phyloP scores from a whole-genome alignment of 495 filamentous ascomycete species.

The Daldinia bambusicola region DNA sequence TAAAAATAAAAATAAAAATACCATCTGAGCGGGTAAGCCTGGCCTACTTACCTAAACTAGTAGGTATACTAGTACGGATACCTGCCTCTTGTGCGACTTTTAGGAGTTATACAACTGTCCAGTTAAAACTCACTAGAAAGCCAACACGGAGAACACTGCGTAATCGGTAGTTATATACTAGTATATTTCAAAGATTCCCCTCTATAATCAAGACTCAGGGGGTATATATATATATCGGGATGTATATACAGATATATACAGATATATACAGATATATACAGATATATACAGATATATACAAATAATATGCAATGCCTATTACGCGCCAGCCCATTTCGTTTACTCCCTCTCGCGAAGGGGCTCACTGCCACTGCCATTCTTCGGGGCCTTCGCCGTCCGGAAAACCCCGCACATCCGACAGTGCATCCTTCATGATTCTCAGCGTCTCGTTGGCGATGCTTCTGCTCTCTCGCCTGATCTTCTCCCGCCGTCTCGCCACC shows the following conservation, averaged over 20 bases:
- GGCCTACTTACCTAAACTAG: too few species aligned
- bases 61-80: too few species aligned
- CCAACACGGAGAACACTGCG: neutral
- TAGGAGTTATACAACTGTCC: neutral
- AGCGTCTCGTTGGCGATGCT: conserved; percentile 30
- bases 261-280: neutral
- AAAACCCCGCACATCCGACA: conserved; percentile 14
- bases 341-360: neutral
- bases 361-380: neutral
- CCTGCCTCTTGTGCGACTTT: neutral
- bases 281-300: neutral
- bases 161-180: neutral
- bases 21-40: too few species aligned
- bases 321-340: neutral
- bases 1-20: too few species aligned
- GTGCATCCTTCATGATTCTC: conserved; percentile 30
- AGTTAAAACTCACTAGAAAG: neutral
- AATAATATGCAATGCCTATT: neutral
- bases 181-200: neutral
- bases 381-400: neutral
- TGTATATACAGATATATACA: neutral
- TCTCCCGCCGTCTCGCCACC: conserved; percentile 2
- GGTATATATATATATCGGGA: neutral
- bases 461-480: neutral
- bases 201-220: too few species aligned